Base-by-base conservation (phyloP, 108 stramenopile genomes). In the Nitzschia sp. region DNA sequence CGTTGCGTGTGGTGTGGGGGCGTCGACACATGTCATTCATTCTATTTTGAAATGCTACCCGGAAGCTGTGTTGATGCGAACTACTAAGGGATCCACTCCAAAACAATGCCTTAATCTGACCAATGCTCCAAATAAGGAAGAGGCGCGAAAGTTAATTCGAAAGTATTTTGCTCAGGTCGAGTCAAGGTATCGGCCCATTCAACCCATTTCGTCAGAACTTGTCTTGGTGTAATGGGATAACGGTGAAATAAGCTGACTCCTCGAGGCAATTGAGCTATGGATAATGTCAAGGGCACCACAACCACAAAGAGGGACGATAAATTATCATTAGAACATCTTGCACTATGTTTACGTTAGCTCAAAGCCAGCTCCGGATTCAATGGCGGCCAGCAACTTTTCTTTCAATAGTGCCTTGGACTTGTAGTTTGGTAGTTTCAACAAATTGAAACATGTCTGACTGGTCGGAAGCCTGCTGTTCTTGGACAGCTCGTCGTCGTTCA, bases 401-500 rank as follows among this genome's bases (percentile, higher is more conserved):
- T 83, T 68, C 61, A 99, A 71, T 59, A 95, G 83, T 24, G 81
- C 80, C 62, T 93, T 90, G 60, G 48, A 74, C 25, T 77, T 57
- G 68, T 99, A 99, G 58, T 95, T 92, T 9, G 99, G 99, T 1
- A 99, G 83, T 75, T 99, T 99, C 45, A 99, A 79, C 51, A 98
- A 76, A 70, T 99, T 98, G 94, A 98, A 97, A 66, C 99, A 99
- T 9, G 99, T 98, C 6, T 90, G 79, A 42, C 85, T 79, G 1
- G 96, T 95, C 9, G 98, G 98, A 0, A 98, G 83, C n/a, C 87
- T 75, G 25, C 78, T 75, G 28, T 84, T 83, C 63, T 85, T 82
- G n/a, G 81, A 83, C 23, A 60, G 64, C 57, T 94, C 82, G 36
- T 68, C 65, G 49, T 81, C 81, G 2, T 68, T 82, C 27, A 94